Percentiles rank a stretch among this genome's conserved stretches.
These are phyloP conservation scores for Trichoderma gracile DNA, from an alignment of 2,329 filamentous ascomycete genomes.

Conservation along the genomic window DNA sequence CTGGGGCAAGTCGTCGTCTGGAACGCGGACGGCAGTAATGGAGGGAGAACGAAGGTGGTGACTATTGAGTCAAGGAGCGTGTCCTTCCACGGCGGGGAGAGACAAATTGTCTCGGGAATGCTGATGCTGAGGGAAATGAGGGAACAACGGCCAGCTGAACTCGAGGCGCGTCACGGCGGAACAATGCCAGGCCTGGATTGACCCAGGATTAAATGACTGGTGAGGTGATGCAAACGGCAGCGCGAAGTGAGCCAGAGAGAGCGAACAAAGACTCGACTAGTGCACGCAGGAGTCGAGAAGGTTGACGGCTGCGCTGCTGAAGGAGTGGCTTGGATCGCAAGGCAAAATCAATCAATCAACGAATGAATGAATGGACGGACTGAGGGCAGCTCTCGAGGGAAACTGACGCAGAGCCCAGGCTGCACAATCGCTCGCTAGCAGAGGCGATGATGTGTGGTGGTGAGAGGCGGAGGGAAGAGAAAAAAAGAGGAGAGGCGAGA, in stretches of 20 bases:
- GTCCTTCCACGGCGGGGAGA: constrained; percentile 29
- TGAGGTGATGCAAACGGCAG: constrained; percentile 11
- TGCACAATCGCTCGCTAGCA: constrained; percentile 15
- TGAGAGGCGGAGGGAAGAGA: constrained; percentile 18
- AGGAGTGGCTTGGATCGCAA: constrained; percentile 10
- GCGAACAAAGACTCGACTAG: constrained; percentile 26
- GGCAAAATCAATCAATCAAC: neutral
- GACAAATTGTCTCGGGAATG: constrained; percentile 32
- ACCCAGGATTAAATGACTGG: neutral
- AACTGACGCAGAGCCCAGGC: constrained; percentile 17
- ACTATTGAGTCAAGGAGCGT: constrained; percentile 32
- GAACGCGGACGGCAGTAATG: constrained; percentile 35
- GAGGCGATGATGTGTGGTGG: constrained; percentile 22
- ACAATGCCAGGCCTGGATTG: constrained; percentile 9
- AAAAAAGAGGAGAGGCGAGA: constrained; percentile 27
- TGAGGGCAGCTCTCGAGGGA: constrained; percentile 14
- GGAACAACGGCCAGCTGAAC: constrained; percentile 31
- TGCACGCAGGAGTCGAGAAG: constrained; percentile 1
- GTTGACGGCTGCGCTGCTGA: constrained; percentile 5
- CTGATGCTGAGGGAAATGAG: constrained; percentile 24
- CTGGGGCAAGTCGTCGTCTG: constrained; percentile 30
- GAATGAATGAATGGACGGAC: constrained; percentile 26
- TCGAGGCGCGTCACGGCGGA: constrained; percentile 30
- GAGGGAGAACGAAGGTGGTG: constrained; percentile 34
- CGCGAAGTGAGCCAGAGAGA: constrained; percentile 23